These are phyloP conservation scores for Wallacemonas collosoma DNA, from an alignment of 208 protist genomes.

Conservation along the genomic window DNA sequence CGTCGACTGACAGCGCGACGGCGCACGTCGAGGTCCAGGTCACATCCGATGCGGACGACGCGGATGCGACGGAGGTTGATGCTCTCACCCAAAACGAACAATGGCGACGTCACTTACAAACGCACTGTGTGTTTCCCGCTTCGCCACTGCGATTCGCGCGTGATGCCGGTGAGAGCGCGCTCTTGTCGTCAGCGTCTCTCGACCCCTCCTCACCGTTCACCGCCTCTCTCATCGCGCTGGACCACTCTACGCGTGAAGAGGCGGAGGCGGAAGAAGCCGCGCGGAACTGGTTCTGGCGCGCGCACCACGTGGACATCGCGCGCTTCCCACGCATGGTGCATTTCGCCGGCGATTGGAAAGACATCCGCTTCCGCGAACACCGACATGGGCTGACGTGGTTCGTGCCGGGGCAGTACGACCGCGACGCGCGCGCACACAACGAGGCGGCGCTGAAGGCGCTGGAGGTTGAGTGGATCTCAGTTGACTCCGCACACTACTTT, in stretches of 20 bases:
- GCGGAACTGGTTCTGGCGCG: slow-evolving; percentile 16
- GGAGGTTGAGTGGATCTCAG: slow-evolving; percentile 22
- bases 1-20: no score
- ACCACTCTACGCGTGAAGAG: slow-evolving; percentile 17
- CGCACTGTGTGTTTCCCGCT: neutral
- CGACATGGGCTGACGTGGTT: slow-evolving; percentile 32
- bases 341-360: slow-evolving; percentile 29
- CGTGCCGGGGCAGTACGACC: slow-evolving; percentile 31
- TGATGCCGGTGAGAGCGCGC: no score
- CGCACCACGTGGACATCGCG: slow-evolving; percentile 12
- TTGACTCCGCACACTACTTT: slow-evolving; percentile 5
- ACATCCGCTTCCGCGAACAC: slow-evolving; percentile 21
- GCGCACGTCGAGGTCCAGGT: no score
- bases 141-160: neutral
- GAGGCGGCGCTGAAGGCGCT: slow-evolving; percentile 15
- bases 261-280: slow-evolving; percentile 18
- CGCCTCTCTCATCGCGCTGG: slow-evolving; percentile 17
- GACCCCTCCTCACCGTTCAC: slow-evolving; percentile 1
- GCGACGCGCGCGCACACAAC: slow-evolving; percentile 14
- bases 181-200: no score
- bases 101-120: neutral
- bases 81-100: neutral
- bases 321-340: slow-evolving; percentile 26
- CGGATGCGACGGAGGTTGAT: no score
- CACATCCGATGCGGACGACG: no score